Base-by-base conservation (phyloP, 345 rosid genomes). In the Gossypium anomalum region DNA sequence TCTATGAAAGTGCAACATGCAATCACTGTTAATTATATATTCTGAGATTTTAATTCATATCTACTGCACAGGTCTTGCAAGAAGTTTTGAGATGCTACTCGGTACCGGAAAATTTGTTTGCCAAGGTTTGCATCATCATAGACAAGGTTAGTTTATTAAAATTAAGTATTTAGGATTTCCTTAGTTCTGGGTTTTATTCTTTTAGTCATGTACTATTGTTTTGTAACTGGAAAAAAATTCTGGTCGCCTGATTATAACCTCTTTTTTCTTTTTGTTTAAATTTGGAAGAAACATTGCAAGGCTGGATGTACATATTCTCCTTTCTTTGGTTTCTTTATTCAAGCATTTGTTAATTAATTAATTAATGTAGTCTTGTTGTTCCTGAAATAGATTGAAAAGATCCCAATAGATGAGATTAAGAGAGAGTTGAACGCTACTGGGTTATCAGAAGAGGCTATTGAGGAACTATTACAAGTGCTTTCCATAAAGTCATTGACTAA, bases 111-210 rank as follows among this genome's bases (percentile, higher is more conserved):
- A 74, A 76, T 78, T 77, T 83, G 81, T 94, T 92, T 87, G 93
- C 90, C 77, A 88, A 84, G 81, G 96, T 91, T 72, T 91, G 98
- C 79, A 71, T 94, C 69, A 87, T 90, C 75, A 90, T 95, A 77
- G 99, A 92, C 87, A 91, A 95, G 99, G 98, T 95, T 75, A 75
- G 90, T 81, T 58, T 61, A 58, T 66, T 71, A 60, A 58, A 41
- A 44, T 67, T 74, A 56, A 75, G 57, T 29, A 13, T 65, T 59
- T 51, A 47, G 10, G 56, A n/a, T 57, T 71, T 71, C 19, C 20
- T 29, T 44, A 43, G 12, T 22, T 55, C 9, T 14, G n/a, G 15
- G 15, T 45, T 27, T 57, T n/a, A 25, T 77, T 61, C 9, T 72
- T 55, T 59, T 73, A 17, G 51, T 69, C 13, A 53, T 62, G 71